Evolutionary conservation across 1,284 basidiomycete genomes (phyloP).

Genomic region (Neotropicomus parvogracilis): DNA sequence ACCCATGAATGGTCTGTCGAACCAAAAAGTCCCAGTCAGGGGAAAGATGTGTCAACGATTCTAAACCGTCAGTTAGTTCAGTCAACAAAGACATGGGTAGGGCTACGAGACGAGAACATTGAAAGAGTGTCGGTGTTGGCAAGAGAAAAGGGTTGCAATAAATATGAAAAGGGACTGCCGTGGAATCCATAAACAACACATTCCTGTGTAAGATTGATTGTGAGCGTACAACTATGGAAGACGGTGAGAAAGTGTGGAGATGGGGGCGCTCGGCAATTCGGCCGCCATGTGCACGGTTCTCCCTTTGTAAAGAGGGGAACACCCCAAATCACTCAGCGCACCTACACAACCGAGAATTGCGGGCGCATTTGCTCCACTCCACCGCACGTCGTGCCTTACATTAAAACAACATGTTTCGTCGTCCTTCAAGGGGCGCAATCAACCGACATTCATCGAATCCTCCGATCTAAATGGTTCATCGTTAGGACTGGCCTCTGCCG

Average conservation of each 20-base stretch:
- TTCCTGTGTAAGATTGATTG: conserved; percentile 35
- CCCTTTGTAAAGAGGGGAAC: conserved; percentile 15
- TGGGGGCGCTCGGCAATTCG: conserved; percentile 33
- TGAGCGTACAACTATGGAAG: conserved; percentile 28
- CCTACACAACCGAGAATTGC: conserved; percentile 23
- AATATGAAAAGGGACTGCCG: conserved; percentile 22
- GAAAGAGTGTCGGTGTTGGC: conserved; percentile 11
- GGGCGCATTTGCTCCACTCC: conserved; percentile 26
- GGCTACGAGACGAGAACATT: conserved; percentile 20
- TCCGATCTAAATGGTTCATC: conserved; percentile 22
- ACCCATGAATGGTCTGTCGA: conserved; percentile 12
- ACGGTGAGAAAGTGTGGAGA: conserved; percentile 38
- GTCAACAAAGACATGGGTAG: conserved; percentile 27
- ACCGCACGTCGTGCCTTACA: conserved; percentile 18
- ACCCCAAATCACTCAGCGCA: conserved; percentile 30
- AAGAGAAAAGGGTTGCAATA: conserved; percentile 19
- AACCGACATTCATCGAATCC: conserved; percentile 33
- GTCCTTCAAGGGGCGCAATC: conserved; percentile 13
- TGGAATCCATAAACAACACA: conserved; percentile 32
- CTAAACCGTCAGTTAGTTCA: conserved; percentile 28
- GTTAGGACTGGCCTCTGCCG: conserved; percentile 12
- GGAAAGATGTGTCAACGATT: conserved; percentile 23
- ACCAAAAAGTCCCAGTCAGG: conserved; percentile 35
- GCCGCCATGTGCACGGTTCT: conserved; percentile 18
- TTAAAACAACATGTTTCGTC: conserved; percentile 28